These are phyloP conservation scores for Rhizoctonia solani DNA, from an alignment of 1,284 basidiomycete species.

Conservation along the genomic window DNA sequence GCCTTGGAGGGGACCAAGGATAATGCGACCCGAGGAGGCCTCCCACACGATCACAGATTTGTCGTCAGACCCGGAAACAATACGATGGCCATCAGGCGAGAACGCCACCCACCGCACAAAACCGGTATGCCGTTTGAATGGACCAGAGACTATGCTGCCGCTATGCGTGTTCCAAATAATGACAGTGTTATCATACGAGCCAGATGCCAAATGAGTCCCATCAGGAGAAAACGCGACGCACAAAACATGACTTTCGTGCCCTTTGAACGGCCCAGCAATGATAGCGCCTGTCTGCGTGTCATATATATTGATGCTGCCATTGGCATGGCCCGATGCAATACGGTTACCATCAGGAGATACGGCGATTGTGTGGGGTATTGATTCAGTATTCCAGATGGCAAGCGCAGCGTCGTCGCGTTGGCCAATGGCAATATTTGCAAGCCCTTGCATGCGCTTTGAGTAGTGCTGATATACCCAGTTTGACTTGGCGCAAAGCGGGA, in stretches of 20 bases:
- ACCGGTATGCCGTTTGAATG: not conserved
- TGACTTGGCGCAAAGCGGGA: not conserved
- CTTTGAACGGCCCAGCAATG: not conserved
- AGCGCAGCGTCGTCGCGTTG: not conserved
- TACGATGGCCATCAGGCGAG: constrained; percentile 24
- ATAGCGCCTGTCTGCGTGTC: not conserved
- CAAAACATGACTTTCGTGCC: constrained; percentile 14
- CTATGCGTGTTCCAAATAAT: constrained; percentile 27
- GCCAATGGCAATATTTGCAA: not conserved
- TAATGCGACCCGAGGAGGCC: not conserved
- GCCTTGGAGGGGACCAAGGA: not conserved
- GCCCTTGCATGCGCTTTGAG: not conserved
- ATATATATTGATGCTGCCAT: not conserved
- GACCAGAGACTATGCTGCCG: not conserved
- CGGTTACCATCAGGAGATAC: not conserved
- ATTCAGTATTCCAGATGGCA: not conserved
- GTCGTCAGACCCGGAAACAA: constrained; percentile 20
- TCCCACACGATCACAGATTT: constrained; percentile 24
- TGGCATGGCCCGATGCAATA: not conserved
- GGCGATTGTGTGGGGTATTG: not conserved
- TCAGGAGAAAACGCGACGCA: constrained; percentile 28
- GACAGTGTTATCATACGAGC: constrained; percentile 6
- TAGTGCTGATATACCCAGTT: not conserved
- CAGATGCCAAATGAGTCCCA: constrained; percentile 19
- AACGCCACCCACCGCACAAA: constrained; percentile 5